Evolutionary conservation across 2,329 filamentous ascomycete genomes (phyloP), one percentile per base, ranked within the genome.

Genomic region (Colletotrichum sansevieriae): DNA sequence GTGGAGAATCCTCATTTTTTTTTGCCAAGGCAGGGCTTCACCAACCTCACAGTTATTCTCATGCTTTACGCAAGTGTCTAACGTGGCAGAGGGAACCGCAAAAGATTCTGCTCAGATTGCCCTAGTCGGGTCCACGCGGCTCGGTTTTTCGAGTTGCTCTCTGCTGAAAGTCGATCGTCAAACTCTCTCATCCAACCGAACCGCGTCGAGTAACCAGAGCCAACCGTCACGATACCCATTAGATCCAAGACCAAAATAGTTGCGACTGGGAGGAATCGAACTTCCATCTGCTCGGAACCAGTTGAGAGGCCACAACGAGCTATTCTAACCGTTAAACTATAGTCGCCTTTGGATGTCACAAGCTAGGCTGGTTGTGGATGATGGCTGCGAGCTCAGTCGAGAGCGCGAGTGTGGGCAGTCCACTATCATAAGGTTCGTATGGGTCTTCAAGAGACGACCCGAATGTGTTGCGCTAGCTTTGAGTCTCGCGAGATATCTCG

Each of bases 221-320:
- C 35, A 4, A 44, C 22, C 4, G n/a, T 35, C 20, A 18, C 10
- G 37, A 22, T 54, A 35, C 8, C 39, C 37, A 54, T 47, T 22
- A 13, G 5, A 11, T 33, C 37, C 46, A 22, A 51, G 7, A 52
- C 4, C 58, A 51, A 52, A 51, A 62, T 9, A 11, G 1, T 11
- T 64, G 52, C 54, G 59, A 52, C 52, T 46, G 37, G 52, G 44
- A 63, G 65, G 59, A 63, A 67, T 64, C 44, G 46, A 68, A 64
- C 60, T 64, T 63, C 60, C 60, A 64, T 68, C 65, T 68, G 43
- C 18, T 64, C 52, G 60, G 60, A 64, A 15, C 65, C 44, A 46
- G 37, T 58, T 20, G 46, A 58, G 65, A 68, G 65, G 65, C 25
- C 60, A 68, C 65, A 68, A 64, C 39, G 52, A 52, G 52, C 58